These are phyloP conservation scores for Erysimum cheiranthoides DNA, from an alignment of 345 rosid genomes.

Conservation along the genomic window DNA sequence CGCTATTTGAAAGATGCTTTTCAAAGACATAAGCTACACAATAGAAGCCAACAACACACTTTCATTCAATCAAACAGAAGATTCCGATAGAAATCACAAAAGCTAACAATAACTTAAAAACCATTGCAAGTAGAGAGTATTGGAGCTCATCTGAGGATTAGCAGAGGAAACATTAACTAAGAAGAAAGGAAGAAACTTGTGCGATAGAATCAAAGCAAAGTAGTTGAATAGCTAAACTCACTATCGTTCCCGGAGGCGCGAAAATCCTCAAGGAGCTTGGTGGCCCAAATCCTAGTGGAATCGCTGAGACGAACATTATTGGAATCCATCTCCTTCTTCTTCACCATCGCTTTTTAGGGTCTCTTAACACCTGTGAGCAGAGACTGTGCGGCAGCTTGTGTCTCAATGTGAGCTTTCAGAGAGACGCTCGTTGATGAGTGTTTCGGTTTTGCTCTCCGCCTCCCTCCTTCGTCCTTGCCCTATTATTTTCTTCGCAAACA, in stretches of 20 bases:
- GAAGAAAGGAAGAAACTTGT: neutral
- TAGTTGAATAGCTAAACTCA: conserved; percentile 27
- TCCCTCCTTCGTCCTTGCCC: neutral
- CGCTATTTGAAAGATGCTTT: conserved; percentile 44
- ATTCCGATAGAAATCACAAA: conserved; percentile 9
- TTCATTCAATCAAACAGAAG: conserved; percentile 23
- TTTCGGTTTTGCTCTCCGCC: conserved; percentile 26
- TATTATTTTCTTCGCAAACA: neutral
- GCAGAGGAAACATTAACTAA: neutral
- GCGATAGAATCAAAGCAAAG: neutral
- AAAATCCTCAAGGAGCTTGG: conserved; percentile 55
- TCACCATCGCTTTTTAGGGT: conserved; percentile 39
- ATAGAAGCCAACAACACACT: conserved; percentile 25
- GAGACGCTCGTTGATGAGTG: conserved; percentile 7
- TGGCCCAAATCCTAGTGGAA: conserved; percentile 49
- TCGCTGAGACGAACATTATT: neutral
- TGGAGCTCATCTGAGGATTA: neutral
- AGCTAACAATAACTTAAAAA: neutral
- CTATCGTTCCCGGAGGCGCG: conserved; percentile 53
- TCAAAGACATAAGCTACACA: conserved; percentile 53
- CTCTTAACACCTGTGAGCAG: conserved; percentile 26
- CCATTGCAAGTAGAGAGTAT: neutral
- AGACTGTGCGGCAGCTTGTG: conserved; percentile 1
- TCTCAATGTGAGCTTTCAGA: neutral
- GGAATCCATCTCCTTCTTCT: neutral